Conservation (phyloP, 1,284 basidiomycete species). For the Cystobasidiaceae sp. region DNA sequence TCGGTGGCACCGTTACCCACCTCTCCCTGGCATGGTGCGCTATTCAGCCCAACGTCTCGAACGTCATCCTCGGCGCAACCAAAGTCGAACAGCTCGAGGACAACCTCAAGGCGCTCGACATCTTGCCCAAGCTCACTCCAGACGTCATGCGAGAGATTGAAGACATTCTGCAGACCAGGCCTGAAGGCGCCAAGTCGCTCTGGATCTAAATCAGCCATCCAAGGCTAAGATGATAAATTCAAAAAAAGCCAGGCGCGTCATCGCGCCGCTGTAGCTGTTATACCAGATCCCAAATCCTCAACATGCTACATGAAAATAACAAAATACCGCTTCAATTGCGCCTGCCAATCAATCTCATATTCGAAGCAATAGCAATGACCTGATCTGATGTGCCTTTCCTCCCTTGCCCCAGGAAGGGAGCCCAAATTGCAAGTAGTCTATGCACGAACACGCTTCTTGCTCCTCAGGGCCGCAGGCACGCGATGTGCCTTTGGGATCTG, state of each 20-base stretch:
- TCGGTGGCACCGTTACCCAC: constrained; percentile 57
- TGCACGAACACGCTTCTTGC: neutral
- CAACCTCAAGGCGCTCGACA: constrained; percentile 65
- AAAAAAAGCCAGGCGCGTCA: too few relatives aligned
- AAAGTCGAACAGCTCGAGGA: constrained; percentile 57
- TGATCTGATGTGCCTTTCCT: too few relatives aligned
- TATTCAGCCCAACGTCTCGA: constrained; percentile 62
- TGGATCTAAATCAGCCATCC: neutral
- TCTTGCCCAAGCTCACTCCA: constrained; percentile 63
- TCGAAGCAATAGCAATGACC: too few relatives aligned
- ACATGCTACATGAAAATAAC: too few relatives aligned
- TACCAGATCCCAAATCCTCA: too few relatives aligned
- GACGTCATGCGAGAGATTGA: constrained; percentile 54
- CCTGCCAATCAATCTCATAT: too few relatives aligned
- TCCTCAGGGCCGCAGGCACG: neutral
- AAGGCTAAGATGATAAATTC: too few relatives aligned
- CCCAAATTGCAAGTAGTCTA: too few relatives aligned
- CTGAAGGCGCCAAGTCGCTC: constrained; percentile 4
- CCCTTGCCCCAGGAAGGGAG: too few relatives aligned
- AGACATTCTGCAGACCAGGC: constrained; percentile 23
- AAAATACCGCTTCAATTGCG: too few relatives aligned
- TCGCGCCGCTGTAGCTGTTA: too few relatives aligned
- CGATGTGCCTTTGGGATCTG: constrained; percentile 19
- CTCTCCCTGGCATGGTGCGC: constrained; percentile 74
- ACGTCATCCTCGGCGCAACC: constrained; percentile 61